Evolutionary conservation across 202 grass and related monocot species (phyloP), one percentile per base, ranked within the genome.

Genomic region (Panicum hallii): DNA sequence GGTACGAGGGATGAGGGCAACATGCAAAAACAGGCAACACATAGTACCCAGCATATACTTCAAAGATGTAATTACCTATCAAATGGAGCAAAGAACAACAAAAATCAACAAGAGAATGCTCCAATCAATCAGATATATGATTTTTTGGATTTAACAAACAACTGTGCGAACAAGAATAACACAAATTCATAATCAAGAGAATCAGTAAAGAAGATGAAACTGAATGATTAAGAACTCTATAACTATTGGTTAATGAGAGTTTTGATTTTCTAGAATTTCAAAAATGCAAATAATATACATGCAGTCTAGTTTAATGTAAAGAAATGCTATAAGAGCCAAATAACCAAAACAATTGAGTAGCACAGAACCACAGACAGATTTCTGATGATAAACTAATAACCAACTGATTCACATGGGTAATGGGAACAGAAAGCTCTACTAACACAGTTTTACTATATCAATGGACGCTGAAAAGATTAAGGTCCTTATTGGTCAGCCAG

Each of bases 121-220:
- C 22, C 63, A 63, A 75, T 6, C 17, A 65, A 56, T 64, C 17
- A 42, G 38, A 69, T 43, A 67, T 34, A 48, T 62, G 26, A 12
- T 5, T 67, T 67, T 49, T 49, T 10, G 6, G 7, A 50, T 32
- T 72, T 0, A 70, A 70, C 6, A 62, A 81, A 77, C 45, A 75
- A 68, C 41, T 14, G 28, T 43, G 48, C 1, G 30, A 83, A 15
- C 38, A 20, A 14, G 20, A 10, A 70, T 42, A 70, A 40, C 63
- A 28, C 15, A 75, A 12, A 42, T 22, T 61, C 11, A 34, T 40
- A 79, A 32, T 48, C 53, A 89, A 48, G 14, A 80, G 3, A 80
- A 79, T 63, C 3, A 66, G 75, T 7, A 49, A 84, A 57, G 8
- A 73, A 52, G 11, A 80, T 20, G 61, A 64, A 65, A 55, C 15